These are phyloP conservation scores for Sugiyamaella grinbergsii DNA, from an alignment of 1,139 yeast species.

Conservation along the genomic window DNA sequence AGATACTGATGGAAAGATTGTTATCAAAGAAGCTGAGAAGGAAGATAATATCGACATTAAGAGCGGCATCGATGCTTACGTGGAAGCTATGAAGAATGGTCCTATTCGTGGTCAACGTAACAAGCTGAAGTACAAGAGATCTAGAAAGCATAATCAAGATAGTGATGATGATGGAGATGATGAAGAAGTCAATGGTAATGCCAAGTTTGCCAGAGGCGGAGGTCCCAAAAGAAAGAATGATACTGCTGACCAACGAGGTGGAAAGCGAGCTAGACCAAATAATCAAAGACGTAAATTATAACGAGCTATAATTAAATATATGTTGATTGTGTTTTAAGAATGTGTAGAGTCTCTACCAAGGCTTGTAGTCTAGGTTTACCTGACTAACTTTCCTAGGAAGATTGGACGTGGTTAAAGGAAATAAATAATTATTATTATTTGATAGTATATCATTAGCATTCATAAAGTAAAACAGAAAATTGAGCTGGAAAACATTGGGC, in stretches of 20 bases:
- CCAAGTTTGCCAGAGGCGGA: constrained; percentile 9
- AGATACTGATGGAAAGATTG: constrained; percentile 47
- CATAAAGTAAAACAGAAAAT: neutral
- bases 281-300: constrained; percentile 11
- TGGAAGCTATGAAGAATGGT: constrained; percentile 89
- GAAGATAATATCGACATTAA: constrained; percentile 55
- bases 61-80: constrained; percentile 73
- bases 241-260: constrained; percentile 12
- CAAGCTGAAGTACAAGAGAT: constrained; percentile 77
- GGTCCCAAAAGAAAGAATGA: constrained; percentile 10
- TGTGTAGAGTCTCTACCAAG: no score
- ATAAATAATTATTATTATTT: constrained; percentile 7
- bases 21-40: constrained; percentile 42
- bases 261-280: constrained; percentile 12
- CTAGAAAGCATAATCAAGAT: constrained; percentile 58
- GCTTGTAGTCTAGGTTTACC: no score
- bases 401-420: neutral
- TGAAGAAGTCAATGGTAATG: constrained; percentile 18
- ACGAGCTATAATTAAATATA: neutral
- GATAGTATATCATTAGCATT: neutral
- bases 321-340: neutral
- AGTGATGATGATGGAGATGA: constrained; percentile 46
- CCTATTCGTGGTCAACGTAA: constrained; percentile 93
- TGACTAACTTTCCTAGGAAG: no score
- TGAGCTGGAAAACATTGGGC: constrained; percentile 1